Percentiles rank a stretch among this genome's conserved stretches.
These are phyloP conservation scores for Clitoria ternatea DNA, from an alignment of 306 rosid species.

Conservation along the genomic window DNA sequence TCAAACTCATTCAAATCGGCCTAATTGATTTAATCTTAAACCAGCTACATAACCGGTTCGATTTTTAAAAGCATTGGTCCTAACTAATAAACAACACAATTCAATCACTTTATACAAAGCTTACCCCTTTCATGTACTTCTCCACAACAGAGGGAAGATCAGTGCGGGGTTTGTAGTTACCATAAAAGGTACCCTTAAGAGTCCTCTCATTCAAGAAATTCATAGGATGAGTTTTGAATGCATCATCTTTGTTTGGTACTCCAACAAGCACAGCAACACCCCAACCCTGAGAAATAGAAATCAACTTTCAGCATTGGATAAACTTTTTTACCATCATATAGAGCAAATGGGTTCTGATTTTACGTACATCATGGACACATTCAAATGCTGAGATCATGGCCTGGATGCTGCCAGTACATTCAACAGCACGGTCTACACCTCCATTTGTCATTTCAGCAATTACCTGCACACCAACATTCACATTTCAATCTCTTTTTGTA, in stretches of 20 bases:
- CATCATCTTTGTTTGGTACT: slow-evolving; percentile 80
- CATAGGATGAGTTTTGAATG: slow-evolving; percentile 74
- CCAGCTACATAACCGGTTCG: too few relatives aligned
- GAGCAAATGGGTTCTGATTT: background rate
- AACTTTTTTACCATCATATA: background rate
- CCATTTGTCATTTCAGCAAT: slow-evolving; percentile 83
- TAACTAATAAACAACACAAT: background rate
- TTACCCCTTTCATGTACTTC: slow-evolving; percentile 61
- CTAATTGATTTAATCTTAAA: too few relatives aligned
- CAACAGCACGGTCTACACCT: slow-evolving; percentile 87
- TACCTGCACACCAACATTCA: slow-evolving; percentile 43
- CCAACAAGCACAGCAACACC: slow-evolving; percentile 94
- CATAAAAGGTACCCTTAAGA: slow-evolving; percentile 86
- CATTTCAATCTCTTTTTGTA: background rate
- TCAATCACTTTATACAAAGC: background rate
- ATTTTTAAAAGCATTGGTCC: too few relatives aligned
- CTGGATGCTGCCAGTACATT: slow-evolving; percentile 84
- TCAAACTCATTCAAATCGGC: too few relatives aligned
- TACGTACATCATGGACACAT: slow-evolving; percentile 79
- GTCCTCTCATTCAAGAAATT: slow-evolving; percentile 79
- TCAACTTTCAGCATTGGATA: background rate
- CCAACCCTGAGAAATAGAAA: slow-evolving; percentile 62
- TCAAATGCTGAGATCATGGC: slow-evolving; percentile 93
- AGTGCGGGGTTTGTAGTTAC: slow-evolving; percentile 81
- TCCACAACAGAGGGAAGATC: slow-evolving; percentile 80